Evolutionary conservation across 805 yeast species (phyloP), one percentile per base, ranked within the genome.

Genomic region (Kluyveromyces dobzhanskii): DNA sequence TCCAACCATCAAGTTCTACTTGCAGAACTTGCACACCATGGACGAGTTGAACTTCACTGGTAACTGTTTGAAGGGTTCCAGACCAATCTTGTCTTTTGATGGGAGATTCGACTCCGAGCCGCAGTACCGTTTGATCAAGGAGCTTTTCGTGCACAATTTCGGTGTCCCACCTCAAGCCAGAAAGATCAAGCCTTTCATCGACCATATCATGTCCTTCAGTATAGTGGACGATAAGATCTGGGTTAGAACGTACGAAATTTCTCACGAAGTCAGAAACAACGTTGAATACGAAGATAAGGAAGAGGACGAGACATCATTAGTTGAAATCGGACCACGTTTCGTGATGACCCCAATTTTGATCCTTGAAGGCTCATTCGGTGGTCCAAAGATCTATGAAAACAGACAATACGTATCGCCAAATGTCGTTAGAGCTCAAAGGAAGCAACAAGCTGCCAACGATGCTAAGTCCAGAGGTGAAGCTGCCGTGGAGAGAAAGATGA

Each of bases 11-110:
- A 92, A 92, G 64, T 90, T 92, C 62, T 92, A 82, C 59, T 74
- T 92, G 43, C 96, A 90, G 65, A 92, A 92, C 64, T 71, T 92
- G 65, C 97, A 92, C 63, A 92, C 97, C 25, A 76, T 87, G 70
- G 95, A 88, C 56, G 98, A 92, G 64, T 70, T 92, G 47, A 88
- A 92, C 60, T 92, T 92, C 67, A 87, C 95, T 10, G 98, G 98
- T 37, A 92, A 92, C 66, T 86, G 96, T 57, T 69, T 92, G 47
- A 85, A 82, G 61, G 98, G 98, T 4, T 86, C 97, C 12, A 77
- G 98, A 61, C 98, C 98, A 4, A 64, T 92, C 29, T 70, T 92
- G 47, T 84, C 95, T 36, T 92, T 92, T 59, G 98, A 88, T 61
- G 70, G 73, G 44, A 58, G 80, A 19, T 92, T 92, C 62, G 85